These are phyloP conservation scores for Drechslera avenae DNA, from an alignment of 2,329 filamentous ascomycete genomes.

Conservation along the genomic window DNA sequence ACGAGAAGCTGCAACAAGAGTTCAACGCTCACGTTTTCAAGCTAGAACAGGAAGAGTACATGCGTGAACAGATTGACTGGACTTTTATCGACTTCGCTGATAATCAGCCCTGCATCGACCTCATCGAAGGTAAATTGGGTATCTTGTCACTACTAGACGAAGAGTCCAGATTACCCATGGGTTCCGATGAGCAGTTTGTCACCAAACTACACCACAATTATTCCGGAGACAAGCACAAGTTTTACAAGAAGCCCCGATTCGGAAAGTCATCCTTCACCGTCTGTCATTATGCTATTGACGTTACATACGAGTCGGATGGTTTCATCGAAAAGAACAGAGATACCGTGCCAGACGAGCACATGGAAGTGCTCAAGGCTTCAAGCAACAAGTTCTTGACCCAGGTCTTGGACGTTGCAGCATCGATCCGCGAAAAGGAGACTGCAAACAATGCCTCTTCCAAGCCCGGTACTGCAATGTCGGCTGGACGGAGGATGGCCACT, in stretches of 20 bases:
- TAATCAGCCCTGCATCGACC: constrained; percentile 97
- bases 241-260: constrained; percentile 98
- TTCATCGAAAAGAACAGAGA: constrained; percentile 99
- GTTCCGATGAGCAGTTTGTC: constrained; percentile 94
- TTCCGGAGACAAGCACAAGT: constrained; percentile 85
- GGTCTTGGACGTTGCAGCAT: constrained; percentile 82
- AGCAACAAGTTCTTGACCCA: constrained; percentile 83
- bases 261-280: constrained; percentile 98
- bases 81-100: constrained; percentile 99
- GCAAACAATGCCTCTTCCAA: constrained; percentile 69
- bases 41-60: constrained; percentile 96
- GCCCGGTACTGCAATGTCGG: constrained; percentile 63
- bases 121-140: constrained; percentile 96
- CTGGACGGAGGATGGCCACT: constrained; percentile 85
- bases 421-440: constrained; percentile 87
- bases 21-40: constrained; percentile 99
- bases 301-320: constrained; percentile 97
- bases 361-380: constrained; percentile 86
- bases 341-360: constrained; percentile 96
- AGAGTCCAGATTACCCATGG: constrained; percentile 95
- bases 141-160: constrained; percentile 92
- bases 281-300: constrained; percentile 96
- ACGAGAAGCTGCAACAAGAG: constrained; percentile 98
- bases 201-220: constrained; percentile 96
- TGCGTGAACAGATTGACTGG: constrained; percentile 97